phyloP scores from a whole-genome alignment of 2,329 filamentous ascomycete species.

The Emydomyces testavorans region DNA sequence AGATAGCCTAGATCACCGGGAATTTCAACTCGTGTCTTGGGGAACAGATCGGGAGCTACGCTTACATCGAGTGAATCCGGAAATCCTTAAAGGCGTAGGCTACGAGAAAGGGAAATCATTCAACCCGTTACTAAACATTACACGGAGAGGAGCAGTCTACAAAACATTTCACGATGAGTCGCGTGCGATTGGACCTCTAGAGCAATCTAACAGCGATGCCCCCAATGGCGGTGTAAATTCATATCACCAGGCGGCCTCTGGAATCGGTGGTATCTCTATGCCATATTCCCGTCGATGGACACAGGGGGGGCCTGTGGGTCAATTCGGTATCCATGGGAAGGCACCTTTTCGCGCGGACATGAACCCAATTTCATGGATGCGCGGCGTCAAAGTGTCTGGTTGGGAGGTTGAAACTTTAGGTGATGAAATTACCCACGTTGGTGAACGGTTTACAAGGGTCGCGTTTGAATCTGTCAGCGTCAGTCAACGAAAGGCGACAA shows the following conservation, averaged over 20 bases:
- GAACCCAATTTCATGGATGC: conserved; percentile 54
- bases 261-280: conserved; percentile 41
- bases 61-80: conserved; percentile 59
- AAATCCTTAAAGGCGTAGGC: conserved; percentile 56
- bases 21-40: conserved; percentile 91
- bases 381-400: conserved; percentile 49
- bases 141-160: conserved; percentile 73
- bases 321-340: conserved; percentile 39
- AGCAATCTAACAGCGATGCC: neutral
- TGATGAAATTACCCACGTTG: conserved; percentile 51
- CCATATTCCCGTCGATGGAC: conserved; percentile 41
- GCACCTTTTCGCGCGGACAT: conserved; percentile 39
- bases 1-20: conserved; percentile 64
- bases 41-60: conserved; percentile 74
- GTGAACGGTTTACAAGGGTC: conserved; percentile 50
- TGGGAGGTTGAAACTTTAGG: conserved; percentile 46
- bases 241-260: conserved; percentile 19
- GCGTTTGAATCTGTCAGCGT: conserved; percentile 49
- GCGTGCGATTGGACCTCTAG: neutral
- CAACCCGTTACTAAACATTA: conserved; percentile 56
- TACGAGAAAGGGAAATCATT: conserved; percentile 58
- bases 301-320: conserved; percentile 39
- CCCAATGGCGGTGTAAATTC: neutral
- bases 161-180: conserved; percentile 61
- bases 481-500: conserved; percentile 41